Evolutionary conservation across 768 basidiomycete genomes (phyloP), one percentile per base, ranked within the genome.

Genomic region (Gloeostereum incarnatum): DNA sequence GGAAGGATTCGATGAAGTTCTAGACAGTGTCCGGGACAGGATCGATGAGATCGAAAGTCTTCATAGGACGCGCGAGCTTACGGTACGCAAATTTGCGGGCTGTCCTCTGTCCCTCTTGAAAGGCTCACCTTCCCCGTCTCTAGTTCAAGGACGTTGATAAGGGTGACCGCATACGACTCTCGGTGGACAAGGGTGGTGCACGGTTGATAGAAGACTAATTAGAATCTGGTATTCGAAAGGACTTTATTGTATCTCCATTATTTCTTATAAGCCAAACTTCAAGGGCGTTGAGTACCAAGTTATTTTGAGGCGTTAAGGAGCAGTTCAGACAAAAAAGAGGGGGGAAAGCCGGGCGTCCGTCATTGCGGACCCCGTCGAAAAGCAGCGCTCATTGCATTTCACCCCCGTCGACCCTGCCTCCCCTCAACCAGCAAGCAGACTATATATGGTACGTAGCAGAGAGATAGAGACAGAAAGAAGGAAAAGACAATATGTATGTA

Each of bases 31-130:
- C 4, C 66, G 84, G 35, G 74, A 73, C 42, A 68, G 91, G 10
- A 76, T 92, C 27, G 84, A 90, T 55, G 81, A 86, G 57, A 92
- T 93, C 49, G 90, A 93, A 60, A 82, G 80, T 55, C 52, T 90
- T 41, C 84, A 85, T 42, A 69, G 85, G 30, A 88, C 85, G 17
- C 62, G 81, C 40, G 84, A 88, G 57, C 56, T 87, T 43, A 85
- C 81, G 30, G 83, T 85, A 48, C 24, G 72, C 62, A 40, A 6
- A 45, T 38, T 19, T 18, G 8, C 29, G 22, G 29, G 17, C 13
- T 18, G 10, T 5, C 9, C 22, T 41, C 8, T 21, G 11, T 30
- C 19, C 2, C 32, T 34, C 38, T 35, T 26, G 13, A 18, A 20
- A 35, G 18, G 32, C 31, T 27, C 23, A 31, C 40, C 35, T 7